Evolutionary conservation across 176 grass and related monocot genomes (phyloP), one percentile per base, ranked within the genome.

Genomic region (Avena insularis): DNA sequence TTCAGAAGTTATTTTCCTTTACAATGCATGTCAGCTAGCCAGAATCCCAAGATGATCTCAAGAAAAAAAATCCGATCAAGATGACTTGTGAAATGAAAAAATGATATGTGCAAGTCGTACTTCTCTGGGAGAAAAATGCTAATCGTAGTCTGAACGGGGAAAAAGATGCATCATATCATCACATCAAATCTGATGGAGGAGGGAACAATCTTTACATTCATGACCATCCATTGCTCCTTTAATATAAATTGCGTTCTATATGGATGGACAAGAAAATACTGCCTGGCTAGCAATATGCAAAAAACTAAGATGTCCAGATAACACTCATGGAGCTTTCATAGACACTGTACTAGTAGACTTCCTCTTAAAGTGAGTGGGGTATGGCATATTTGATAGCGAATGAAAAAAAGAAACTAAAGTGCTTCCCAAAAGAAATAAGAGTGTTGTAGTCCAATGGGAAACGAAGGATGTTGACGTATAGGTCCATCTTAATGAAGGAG

Each of bases 321-420:
- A 77, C 86, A 88, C 86, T 16, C 62, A 19, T 77, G 82, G 31
- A 82, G 77, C 90, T 91, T 91, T 91, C 90, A 71, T 81, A 51
- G 2, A 20, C 77, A 88, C 86, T 91, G 90, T 85, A 20, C 86
- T 54, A 53, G 90, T 82, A 85, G 90, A 91, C 90, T 91, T 88
- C 77, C 50, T 85, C 82, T 85, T 91, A 85, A 81, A 77, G 82
- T 77, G 50, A 21, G 90, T 91, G 86, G 86, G 82, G 55, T 57
- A 88, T 81, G 69, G 38, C 62, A 85, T 88, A 56, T 56, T 31
- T 81, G 82, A 88, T 81, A 77, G 75, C 43, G 82, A 81, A 63
- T 61, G 59, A 68, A 29, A 64, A 65, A 16, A 79, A 75, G 57
- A 9, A 35, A 35, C 33, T 55, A 77, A 77, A 36, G 75, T 56